Evolutionary conservation across 345 rosid genomes (phyloP).

Genomic region (Brassica rapa): DNA sequence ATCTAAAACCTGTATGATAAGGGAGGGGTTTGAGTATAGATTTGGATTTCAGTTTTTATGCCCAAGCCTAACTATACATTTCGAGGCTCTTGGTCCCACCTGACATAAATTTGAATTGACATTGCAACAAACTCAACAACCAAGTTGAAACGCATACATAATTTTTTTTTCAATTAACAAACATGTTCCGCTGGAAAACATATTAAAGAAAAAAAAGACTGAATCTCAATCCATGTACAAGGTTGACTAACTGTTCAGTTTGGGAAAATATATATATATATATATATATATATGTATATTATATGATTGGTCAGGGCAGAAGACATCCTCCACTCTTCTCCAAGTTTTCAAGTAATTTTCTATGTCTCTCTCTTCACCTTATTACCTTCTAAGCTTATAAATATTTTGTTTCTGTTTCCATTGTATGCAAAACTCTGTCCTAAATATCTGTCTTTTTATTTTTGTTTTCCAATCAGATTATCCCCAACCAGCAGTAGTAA

Average conservation of each 20-base stretch:
- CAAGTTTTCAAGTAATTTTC: background rate
- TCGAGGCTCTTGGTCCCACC: background rate
- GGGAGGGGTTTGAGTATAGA: no score
- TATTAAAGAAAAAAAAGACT: no score
- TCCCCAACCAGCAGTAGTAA: background rate
- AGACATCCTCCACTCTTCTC: background rate
- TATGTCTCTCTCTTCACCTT: background rate
- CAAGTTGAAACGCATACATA: background rate
- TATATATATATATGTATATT: no score
- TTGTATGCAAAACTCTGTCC: no score
- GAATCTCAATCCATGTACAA: background rate
- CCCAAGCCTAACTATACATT: no score
- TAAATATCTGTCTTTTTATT: background rate
- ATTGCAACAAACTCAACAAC: slow-evolving; percentile 12
- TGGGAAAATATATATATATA: background rate
- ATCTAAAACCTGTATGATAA: no score
- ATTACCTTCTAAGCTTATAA: background rate
- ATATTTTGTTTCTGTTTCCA: no score
- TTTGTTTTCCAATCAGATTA: background rate
- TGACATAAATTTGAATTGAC: slow-evolving; percentile 1
- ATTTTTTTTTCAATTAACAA: no score
- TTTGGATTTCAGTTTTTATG: no score
- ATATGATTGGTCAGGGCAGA: background rate
- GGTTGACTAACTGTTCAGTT: background rate
- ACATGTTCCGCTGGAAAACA: no score